Evolutionary conservation across 495 filamentous ascomycete species (phyloP).

Genomic region (Penicillium angulare): DNA sequence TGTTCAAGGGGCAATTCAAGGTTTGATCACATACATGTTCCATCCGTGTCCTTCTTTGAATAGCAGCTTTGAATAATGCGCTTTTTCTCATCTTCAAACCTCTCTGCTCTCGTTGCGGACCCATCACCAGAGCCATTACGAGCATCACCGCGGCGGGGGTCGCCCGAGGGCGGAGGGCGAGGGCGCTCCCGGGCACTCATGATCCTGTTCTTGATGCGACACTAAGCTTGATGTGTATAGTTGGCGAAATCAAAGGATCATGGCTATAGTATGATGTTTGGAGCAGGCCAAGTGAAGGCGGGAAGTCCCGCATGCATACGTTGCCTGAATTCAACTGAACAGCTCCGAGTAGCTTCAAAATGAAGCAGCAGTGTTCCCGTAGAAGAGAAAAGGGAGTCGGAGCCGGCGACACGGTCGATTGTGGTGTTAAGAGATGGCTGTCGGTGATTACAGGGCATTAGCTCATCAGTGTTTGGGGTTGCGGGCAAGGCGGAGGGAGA

Average conservation of each 20-base stretch:
- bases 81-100: constrained; percentile 93
- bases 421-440: too few species aligned
- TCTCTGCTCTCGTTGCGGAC: constrained; percentile 69
- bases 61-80: constrained; percentile 93
- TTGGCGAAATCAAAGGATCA: constrained; percentile 36
- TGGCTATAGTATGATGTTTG: constrained; percentile 31
- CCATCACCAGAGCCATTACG: constrained; percentile 35
- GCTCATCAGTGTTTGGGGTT: constrained; percentile 32
- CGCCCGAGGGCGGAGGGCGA: constrained; percentile 28
- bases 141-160: constrained; percentile 33
- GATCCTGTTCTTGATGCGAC: constrained; percentile 17
- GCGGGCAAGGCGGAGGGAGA: constrained; percentile 35
- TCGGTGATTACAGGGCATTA: constrained; percentile 18
- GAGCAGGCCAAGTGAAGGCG: constrained; percentile 12
- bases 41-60: constrained; percentile 79
- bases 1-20: neutral
- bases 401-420: too few species aligned
- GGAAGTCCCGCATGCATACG: constrained; percentile 14
- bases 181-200: constrained; percentile 42
- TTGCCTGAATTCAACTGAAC: constrained; percentile 8
- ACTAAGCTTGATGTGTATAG: constrained; percentile 28
- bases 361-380: too few species aligned
- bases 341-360: neutral
- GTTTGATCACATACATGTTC: constrained; percentile 61
- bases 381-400: too few species aligned